Base-by-base conservation (phyloP, 352 stramenopile species). In the Aphanomyces euteiches region DNA sequence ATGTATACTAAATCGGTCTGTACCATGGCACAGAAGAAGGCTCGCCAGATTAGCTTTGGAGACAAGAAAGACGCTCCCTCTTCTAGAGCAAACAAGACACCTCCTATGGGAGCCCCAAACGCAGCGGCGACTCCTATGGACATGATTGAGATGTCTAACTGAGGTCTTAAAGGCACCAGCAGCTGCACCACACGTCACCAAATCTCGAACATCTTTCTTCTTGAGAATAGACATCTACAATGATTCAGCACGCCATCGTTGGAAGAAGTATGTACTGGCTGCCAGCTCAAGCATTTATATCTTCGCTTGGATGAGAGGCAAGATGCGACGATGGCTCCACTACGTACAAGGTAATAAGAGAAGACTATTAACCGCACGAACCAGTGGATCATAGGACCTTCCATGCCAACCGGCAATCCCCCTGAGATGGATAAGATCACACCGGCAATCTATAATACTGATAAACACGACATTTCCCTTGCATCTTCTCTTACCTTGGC, bases 101-200 rank as follows among this genome's bases (percentile, higher is more conserved):
- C 82, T 41, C 82, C 82, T 41, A 89, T 82, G 13, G 82, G 82
- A 10, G 82, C 78, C 13, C 82, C 82, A 77, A 89, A 89, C n/a
- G 79, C 75, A 21, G 79, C 76, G 4, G 81, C 76, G 71, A 89
- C 84, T 21, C 81, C 81, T 39, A n/a, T 19, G 45, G n/a, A 53
- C 45, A 53, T 53, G 45, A 15, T 15, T 53, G 45, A 34, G 50
- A 34, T 19, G n/a, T 1, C 28, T 28, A 28, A 28, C 28, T 28
- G 28, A 28, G 28, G 28, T 28, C 28, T 28, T 28, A 28, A 28
- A 28, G 28, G 28, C 28, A 58, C 50, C 50, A n/a, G 72, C 75
- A 7, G 79, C 76, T 12, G 78, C 74, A 21, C 81, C 81, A 59
- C 84, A 79, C 50, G 57, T 77, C 54, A 89, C 73, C 10, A 89